Percentiles rank a stretch among this genome's conserved stretches.
phyloP scores from a whole-genome alignment of 75 land plant species.

The Picea sitchensis region DNA sequence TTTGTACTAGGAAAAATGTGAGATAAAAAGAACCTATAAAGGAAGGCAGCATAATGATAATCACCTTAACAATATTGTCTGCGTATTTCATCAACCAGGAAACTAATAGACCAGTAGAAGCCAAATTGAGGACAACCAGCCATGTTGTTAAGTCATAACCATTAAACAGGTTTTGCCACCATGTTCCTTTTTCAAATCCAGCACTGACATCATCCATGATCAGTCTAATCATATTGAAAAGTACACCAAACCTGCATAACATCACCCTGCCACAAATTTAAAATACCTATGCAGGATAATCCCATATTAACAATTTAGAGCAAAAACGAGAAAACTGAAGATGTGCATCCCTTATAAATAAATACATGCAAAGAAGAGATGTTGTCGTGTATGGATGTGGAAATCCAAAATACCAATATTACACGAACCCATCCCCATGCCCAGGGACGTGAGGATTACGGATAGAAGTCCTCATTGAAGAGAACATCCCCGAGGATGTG shows the following conservation, averaged over 20 bases:
- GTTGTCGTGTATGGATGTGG: no score
- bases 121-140: constrained; percentile 93
- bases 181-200: constrained; percentile 79
- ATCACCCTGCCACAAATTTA: not conserved
- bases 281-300: not conserved
- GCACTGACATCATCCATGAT: constrained; percentile 60
- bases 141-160: constrained; percentile 83
- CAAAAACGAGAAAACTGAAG: not conserved
- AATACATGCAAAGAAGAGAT: no score
- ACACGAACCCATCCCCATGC: no score
- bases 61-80: constrained; percentile 96
- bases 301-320: not conserved
- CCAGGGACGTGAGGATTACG: no score
- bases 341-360: not conserved
- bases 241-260: constrained; percentile 77
- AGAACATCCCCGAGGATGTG: no score
- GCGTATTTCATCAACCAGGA: constrained; percentile 99
- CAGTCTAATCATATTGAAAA: constrained; percentile 78
- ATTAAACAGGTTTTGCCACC: constrained; percentile 79
- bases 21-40: not conserved
- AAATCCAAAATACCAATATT: no score
- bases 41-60: not conserved
- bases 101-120: constrained; percentile 87
- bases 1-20: not conserved
- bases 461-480: no score